Evolutionary conservation across 2,329 filamentous ascomycete species (phyloP), one percentile per base, ranked within the genome.

Genomic region (Leptographium lundbergii): DNA sequence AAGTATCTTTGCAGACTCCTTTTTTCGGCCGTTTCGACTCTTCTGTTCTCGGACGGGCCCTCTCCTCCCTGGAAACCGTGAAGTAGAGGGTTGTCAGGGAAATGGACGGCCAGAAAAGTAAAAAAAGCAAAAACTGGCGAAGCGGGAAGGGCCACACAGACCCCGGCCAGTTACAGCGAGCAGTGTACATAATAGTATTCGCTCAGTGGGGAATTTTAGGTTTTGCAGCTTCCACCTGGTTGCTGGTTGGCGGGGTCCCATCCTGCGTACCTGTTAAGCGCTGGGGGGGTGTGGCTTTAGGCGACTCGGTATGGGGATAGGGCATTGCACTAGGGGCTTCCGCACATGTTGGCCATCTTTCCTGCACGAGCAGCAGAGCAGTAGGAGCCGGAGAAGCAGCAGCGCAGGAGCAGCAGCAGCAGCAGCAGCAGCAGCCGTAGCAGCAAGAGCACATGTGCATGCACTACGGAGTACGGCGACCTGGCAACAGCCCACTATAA

Each of bases 191-290:
- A 34, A 22, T 9, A n/a, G 51, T 36, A 34, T 36, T 54, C 51
- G 53, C 53, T 39, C 54, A 36, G 54, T 56, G 54, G 54, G n/a
- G 54, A 56, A 51, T 25, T 56, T 56, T 56, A 56, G 54, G 54
- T 47, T 56, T 56, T 34, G 29, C 51, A 54, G 29, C 17, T 34
- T 34, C 32, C 6, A 34, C 6, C 32, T 56, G 29, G 54, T 32
- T 56, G 51, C 32, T 56, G 17, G 54, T 45, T 56, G 24, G 54
- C 54, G 36, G 54, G 54, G 54, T 56, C 54, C 34, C 54, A 22
- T 45, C 39, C 39, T 42, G 13, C 25, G 48, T 51, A 29, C 39
- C 19, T 45, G 42, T n/a, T 45, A 55, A 55, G 54, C 54, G 54
- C 54, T 56, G 54, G 51, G 51, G 50, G 42, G 42, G 42, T 6